Evolutionary conservation across 306 rosid genomes (phyloP).

Genomic region (Lathyrus tuberosus): DNA sequence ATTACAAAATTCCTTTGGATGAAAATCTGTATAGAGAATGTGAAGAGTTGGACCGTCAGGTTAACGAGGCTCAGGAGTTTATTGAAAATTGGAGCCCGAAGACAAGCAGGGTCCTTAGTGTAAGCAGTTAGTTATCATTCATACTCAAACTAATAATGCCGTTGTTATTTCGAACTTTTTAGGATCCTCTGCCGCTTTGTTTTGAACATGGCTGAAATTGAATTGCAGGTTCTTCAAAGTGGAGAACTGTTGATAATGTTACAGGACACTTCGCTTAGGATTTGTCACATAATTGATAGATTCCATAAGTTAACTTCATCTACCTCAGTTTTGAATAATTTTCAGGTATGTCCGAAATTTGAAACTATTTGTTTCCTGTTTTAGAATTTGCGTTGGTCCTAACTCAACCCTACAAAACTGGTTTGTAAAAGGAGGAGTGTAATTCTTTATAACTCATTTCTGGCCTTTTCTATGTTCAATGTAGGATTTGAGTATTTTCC

Average conservation of each 20-base stretch:
- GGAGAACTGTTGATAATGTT: slow-evolving; percentile 69
- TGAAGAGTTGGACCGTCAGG: slow-evolving; percentile 68
- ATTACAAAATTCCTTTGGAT: slow-evolving; percentile 55
- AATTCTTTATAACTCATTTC: background rate
- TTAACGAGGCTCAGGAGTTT: slow-evolving; percentile 78
- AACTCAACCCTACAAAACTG: background rate
- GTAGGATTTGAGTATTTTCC: background rate
- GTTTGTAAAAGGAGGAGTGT: background rate
- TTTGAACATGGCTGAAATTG: slow-evolving; percentile 34
- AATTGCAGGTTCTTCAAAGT: slow-evolving; percentile 59
- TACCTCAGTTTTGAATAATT: slow-evolving; percentile 53
- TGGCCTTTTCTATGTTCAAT: background rate
- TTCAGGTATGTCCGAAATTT: slow-evolving; percentile 64
- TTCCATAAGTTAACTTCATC: slow-evolving; percentile 55
- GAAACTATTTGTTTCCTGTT: slow-evolving; percentile 13
- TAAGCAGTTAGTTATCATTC: slow-evolving; percentile 45
- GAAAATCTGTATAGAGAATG: slow-evolving; percentile 62
- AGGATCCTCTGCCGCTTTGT: slow-evolving; percentile 31
- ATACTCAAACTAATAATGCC: slow-evolving; percentile 6
- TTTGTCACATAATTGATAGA: slow-evolving; percentile 59
- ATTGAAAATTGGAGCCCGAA: slow-evolving; percentile 74
- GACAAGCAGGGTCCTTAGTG: slow-evolving; percentile 73
- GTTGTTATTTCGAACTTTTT: slow-evolving; percentile 19
- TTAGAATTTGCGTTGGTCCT: background rate
- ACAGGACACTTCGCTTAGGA: slow-evolving; percentile 52